A percentile compares a stretch with the other conserved stretches of the same genome.
These are phyloP conservation scores for Macaranga tanarius DNA, from an alignment of 441 rosid species.

Conservation along the genomic window DNA sequence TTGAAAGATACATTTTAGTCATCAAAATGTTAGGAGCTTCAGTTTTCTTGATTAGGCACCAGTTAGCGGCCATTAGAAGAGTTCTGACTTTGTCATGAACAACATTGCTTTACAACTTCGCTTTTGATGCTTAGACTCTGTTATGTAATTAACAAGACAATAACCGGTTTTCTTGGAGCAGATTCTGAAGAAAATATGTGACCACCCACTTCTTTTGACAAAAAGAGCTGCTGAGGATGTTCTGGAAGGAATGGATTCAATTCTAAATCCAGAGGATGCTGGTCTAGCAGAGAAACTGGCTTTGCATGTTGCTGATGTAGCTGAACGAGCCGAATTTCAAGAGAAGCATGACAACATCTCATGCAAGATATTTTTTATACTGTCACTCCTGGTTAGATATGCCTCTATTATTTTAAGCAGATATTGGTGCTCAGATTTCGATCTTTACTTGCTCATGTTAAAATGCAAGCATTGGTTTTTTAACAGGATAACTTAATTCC, in stretches of 20 bases:
- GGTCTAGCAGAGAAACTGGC: slow-evolving; percentile 87
- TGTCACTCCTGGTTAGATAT: slow-evolving; percentile 72
- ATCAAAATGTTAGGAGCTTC: not conserved
- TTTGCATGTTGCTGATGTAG: slow-evolving; percentile 78
- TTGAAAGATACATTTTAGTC: not conserved
- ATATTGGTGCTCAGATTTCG: slow-evolving; percentile 17
- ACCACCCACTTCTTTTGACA: slow-evolving; percentile 95
- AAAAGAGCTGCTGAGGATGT: slow-evolving; percentile 98
- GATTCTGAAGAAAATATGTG: slow-evolving; percentile 98
- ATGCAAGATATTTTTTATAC: slow-evolving; percentile 86
- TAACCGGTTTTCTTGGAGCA: slow-evolving; percentile 37
- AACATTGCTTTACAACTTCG: slow-evolving; percentile 3
- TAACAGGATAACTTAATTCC: slow-evolving; percentile 73
- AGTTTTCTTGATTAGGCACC: not conserved
- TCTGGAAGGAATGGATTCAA: slow-evolving; percentile 86
- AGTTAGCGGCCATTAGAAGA: not conserved
- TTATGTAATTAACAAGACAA: not conserved
- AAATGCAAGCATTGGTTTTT: slow-evolving; percentile 18
- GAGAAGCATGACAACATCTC: slow-evolving; percentile 77
- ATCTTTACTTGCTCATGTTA: slow-evolving; percentile 13
- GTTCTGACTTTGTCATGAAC: not conserved
- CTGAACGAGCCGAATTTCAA: slow-evolving; percentile 69
- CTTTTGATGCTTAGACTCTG: not conserved
- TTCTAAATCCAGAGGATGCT: slow-evolving; percentile 72
- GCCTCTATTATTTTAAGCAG: not conserved